Evolutionary conservation across 768 basidiomycete genomes (phyloP), one percentile per base, ranked within the genome.

Genomic region (Lactarius hengduanensis): DNA sequence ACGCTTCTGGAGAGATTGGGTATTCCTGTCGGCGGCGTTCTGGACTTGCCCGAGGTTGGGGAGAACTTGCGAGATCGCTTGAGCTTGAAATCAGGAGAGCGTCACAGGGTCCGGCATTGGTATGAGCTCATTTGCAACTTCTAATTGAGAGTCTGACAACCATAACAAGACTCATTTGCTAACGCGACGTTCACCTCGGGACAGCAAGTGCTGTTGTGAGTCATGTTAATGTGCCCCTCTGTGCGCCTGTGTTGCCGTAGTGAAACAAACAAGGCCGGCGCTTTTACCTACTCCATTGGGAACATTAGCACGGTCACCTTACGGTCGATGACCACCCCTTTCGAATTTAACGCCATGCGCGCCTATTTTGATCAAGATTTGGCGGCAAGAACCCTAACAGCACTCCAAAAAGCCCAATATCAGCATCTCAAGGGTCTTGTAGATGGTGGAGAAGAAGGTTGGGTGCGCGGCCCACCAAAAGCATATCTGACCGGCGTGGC

Each of bases 41-140:
- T 70, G 30, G 68, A 69, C 58, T 50, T 70, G 36, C 69, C 69
- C 11, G 68, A 68, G 59, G 41, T 70, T 34, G 61, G 68, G 50
- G 69, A 70, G 54, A 70, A 70, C 36, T 30, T 70, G 34, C 69
- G 65, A 56, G 69, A 70, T 43, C 69, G 32, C 61, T 68, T 15
- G 62, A 62, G 36, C 36, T 26, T 28, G 28, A 28, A 28, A 28
- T 28, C 28, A 28, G 28, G 28, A 28, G 28, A 28, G 28, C 28
- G 28, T 28, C 28, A 28, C 28, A 28, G 28, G 28, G 28, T 28
- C 65, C 10, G 64, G 61, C 22, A 30, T 68, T n/a, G 68, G 68
- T 69, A 59, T 47, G 62, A n/a, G 38, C 16, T 28, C 8, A 18
- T 16, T 41, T 36, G 9, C 26, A 26, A 45, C 13, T n/a, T 22